phyloP scores from a whole-genome alignment of 2,329 filamentous ascomycete genomes.

The Apiospora koreana region DNA sequence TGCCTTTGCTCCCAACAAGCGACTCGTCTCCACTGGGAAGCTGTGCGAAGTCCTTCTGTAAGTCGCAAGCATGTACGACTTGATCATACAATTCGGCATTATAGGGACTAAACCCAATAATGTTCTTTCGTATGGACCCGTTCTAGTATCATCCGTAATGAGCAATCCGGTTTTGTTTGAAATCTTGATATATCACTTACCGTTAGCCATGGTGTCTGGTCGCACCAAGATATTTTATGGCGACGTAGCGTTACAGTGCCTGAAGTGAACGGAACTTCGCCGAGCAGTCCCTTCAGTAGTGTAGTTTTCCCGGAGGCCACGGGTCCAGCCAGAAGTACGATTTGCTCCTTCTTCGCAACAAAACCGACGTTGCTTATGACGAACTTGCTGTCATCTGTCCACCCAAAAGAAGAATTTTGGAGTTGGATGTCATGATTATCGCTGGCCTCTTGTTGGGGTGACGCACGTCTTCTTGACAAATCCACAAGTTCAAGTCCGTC shows the following conservation, averaged over 20 bases:
- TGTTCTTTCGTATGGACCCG: constrained; percentile 33
- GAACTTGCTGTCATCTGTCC: constrained; percentile 13
- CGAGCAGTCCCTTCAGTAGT: constrained; percentile 12
- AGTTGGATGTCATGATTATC: constrained; percentile 11
- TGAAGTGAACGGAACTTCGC: constrained; percentile 10
- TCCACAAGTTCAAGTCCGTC: not conserved
- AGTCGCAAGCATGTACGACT: constrained; percentile 36
- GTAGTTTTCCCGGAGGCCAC: constrained; percentile 15
- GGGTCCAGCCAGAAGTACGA: constrained; percentile 34
- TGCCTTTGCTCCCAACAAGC: constrained; percentile 36
- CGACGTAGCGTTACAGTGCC: not conserved
- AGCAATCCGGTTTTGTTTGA: not conserved
- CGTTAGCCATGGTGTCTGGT: constrained; percentile 14
- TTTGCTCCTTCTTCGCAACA: constrained; percentile 23
- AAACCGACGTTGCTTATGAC: constrained; percentile 32
- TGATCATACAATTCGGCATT: constrained; percentile 33
- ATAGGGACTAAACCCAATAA: constrained; percentile 28
- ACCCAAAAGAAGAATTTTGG: constrained; percentile 15
- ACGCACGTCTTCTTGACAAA: too few relatives aligned
- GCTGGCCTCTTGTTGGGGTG: not conserved
- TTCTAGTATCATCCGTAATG: constrained; percentile 23
- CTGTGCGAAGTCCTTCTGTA: constrained; percentile 30
- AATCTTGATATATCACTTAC: not conserved
- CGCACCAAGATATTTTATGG: constrained; percentile 11
- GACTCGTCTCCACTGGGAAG: constrained; percentile 35